Conservation (phyloP, 257 asterid genomes). For the Henckelia pumila region DNA sequence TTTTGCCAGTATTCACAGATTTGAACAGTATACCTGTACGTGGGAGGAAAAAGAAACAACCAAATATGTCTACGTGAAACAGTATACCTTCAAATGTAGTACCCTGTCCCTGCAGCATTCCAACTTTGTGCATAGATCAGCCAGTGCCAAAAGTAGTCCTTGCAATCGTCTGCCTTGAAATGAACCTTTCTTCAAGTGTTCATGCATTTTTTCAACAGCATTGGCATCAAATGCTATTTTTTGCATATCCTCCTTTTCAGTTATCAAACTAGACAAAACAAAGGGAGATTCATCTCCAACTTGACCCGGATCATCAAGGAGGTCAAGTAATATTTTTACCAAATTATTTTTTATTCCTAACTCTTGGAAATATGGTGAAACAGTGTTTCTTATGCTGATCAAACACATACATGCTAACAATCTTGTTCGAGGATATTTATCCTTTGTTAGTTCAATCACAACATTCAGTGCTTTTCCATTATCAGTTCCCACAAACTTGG, state of each 20-base stretch:
- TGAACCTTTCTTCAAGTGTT: slow-evolving; percentile 51
- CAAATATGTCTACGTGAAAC: slow-evolving; percentile 11
- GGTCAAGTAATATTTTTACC: slow-evolving; percentile 65
- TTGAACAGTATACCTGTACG: background rate
- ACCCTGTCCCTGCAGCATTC: slow-evolving; percentile 82
- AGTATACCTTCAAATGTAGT: slow-evolving; percentile 67
- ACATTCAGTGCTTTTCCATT: slow-evolving; percentile 60
- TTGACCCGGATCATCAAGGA: slow-evolving; percentile 85
- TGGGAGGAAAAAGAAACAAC: slow-evolving; percentile 24
- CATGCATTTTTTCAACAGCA: slow-evolving; percentile 58
- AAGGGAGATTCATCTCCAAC: slow-evolving; percentile 94
- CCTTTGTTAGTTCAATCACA: slow-evolving; percentile 67
- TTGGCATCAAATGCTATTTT: slow-evolving; percentile 67
- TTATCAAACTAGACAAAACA: slow-evolving; percentile 66
- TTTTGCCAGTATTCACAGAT: background rate
- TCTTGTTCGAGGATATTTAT: slow-evolving; percentile 76
- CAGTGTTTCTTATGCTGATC: slow-evolving; percentile 63
- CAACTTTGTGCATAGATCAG: slow-evolving; percentile 73
- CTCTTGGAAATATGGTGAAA: slow-evolving; percentile 58
- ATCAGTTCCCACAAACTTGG: slow-evolving; percentile 61
- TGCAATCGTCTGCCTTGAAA: slow-evolving; percentile 57
- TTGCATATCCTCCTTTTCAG: slow-evolving; percentile 82
- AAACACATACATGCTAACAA: slow-evolving; percentile 80
- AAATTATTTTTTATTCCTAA: slow-evolving; percentile 50
- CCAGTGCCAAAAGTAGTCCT: slow-evolving; percentile 74